Percentiles rank a stretch among this genome's conserved stretches.
Conservation (phyloP, 2,329 filamentous ascomycete species). For the Mycosphaerella sp. region DNA sequence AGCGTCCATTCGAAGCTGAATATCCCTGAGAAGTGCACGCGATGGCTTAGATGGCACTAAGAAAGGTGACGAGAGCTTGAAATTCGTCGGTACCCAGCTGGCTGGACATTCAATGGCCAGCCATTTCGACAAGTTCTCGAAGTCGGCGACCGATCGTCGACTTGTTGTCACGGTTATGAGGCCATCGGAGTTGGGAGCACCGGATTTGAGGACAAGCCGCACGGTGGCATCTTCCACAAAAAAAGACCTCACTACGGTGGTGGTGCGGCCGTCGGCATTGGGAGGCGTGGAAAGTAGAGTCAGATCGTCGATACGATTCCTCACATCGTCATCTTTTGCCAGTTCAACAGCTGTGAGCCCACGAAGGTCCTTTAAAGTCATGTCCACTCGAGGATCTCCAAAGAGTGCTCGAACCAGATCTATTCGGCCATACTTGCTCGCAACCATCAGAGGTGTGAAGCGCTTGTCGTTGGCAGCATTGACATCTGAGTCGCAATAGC, state of each 20-base stretch:
- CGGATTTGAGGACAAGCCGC: conserved; percentile 88
- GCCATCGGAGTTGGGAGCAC: conserved; percentile 71
- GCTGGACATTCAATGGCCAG: conserved; percentile 85
- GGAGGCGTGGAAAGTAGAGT: conserved; percentile 71
- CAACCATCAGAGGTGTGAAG: conserved; percentile 95
- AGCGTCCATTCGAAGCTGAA: conserved; percentile 77
- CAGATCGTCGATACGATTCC: conserved; percentile 93
- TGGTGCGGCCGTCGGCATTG: conserved; percentile 72
- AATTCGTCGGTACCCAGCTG: conserved; percentile 82
- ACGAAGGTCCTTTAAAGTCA: conserved; percentile 74
- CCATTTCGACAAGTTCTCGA: conserved; percentile 81
- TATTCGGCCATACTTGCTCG: conserved; percentile 93
- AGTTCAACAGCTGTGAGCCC: conserved; percentile 92
- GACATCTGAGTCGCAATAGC: conserved; percentile 85
- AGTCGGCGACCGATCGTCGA: conserved; percentile 78
- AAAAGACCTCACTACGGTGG: conserved; percentile 88
- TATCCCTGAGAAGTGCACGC: conserved; percentile 75
- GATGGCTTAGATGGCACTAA: conserved; percentile 91
- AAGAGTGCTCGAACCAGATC: conserved; percentile 89
- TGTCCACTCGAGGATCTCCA: conserved; percentile 77
- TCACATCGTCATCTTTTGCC: conserved; percentile 94
- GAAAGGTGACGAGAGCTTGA: conserved; percentile 76
- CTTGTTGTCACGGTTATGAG: conserved; percentile 94
- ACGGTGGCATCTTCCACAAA: conserved; percentile 96
- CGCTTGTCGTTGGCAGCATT: conserved; percentile 93